Percentiles rank a stretch among this genome's conserved stretches.
These are phyloP conservation scores for Neobulgaria alba DNA, from an alignment of 2,329 filamentous ascomycete genomes.

Conservation along the genomic window DNA sequence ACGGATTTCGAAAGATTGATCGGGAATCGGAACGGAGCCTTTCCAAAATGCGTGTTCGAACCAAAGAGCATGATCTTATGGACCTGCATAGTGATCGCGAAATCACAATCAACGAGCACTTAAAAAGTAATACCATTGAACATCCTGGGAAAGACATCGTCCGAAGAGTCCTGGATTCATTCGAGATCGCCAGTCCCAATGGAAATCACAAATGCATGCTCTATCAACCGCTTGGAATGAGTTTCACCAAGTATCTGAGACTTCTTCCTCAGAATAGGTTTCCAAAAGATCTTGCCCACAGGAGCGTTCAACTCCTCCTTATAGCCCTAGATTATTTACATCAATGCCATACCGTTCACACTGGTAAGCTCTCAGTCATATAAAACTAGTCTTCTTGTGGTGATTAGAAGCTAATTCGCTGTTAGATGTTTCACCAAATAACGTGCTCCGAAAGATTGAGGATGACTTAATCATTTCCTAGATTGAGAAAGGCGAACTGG, in stretches of 20 bases:
- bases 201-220: conserved; percentile 32
- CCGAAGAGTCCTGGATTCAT: conserved; percentile 32
- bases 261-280: conserved; percentile 34
- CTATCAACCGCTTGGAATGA: conserved; percentile 37
- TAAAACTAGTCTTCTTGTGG: conserved; percentile 1
- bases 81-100: too few species aligned
- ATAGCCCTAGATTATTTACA: conserved; percentile 39
- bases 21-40: too few species aligned
- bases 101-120: conserved; percentile 35
- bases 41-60: too few species aligned
- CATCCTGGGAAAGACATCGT: conserved; percentile 30
- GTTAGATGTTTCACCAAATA: conserved; percentile 37
- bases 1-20: too few species aligned
- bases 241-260: conserved; percentile 31
- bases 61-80: too few species aligned
- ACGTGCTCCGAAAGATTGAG: too few species aligned
- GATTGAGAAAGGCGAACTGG: conserved; percentile 34
- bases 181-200: conserved; percentile 30
- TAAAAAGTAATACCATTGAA: conserved; percentile 22
- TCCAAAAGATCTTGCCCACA: conserved; percentile 28
- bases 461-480: conserved; percentile 29
- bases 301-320: conserved; percentile 34
- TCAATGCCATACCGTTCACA: conserved; percentile 38
- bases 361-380: too few species aligned
- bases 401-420: conserved; percentile 12